Conservation (phyloP, 257 asterid species). For the Rehmannia glutinosa region DNA sequence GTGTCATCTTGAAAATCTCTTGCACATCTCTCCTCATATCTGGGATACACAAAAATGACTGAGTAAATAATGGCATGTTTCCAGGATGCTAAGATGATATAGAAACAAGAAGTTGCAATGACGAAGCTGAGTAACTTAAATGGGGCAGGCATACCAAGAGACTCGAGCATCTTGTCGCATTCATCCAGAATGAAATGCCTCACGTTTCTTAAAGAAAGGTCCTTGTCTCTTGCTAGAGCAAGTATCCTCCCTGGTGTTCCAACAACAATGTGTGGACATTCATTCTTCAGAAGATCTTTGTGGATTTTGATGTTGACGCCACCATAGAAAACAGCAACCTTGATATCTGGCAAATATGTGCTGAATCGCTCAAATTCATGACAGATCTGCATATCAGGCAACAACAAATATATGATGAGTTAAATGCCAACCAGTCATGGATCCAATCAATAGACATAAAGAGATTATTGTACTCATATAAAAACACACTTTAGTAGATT, state of each 20-base stretch:
- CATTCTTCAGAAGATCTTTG: slow-evolving; percentile 86
- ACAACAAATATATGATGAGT: slow-evolving; percentile 11
- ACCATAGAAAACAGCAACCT: slow-evolving; percentile 87
- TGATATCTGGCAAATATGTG: slow-evolving; percentile 69
- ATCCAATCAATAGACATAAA: not conserved
- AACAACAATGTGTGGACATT: slow-evolving; percentile 87
- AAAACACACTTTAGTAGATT: not conserved
- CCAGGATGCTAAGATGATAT: not conserved
- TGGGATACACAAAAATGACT: slow-evolving; percentile 21
- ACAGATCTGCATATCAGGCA: slow-evolving; percentile 58
- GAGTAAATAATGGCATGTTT: not conserved
- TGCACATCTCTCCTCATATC: slow-evolving; percentile 97
- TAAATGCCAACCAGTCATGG: not conserved
- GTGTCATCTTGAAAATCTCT: slow-evolving; percentile 91
- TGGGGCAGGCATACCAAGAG: slow-evolving; percentile 57
- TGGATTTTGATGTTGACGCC: slow-evolving; percentile 77
- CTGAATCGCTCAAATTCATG: slow-evolving; percentile 90
- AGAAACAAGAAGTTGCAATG: not conserved
- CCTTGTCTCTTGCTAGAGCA: slow-evolving; percentile 77
- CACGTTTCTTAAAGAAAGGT: slow-evolving; percentile 71
- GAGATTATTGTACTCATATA: not conserved
- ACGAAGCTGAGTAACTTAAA: not conserved
- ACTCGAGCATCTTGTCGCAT: slow-evolving; percentile 94
- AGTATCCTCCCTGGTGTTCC: slow-evolving; percentile 92
- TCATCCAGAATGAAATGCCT: slow-evolving; percentile 90